Base-by-base conservation (phyloP, 2,329 filamentous ascomycete genomes). In the Coniochaeta pulveracea region DNA sequence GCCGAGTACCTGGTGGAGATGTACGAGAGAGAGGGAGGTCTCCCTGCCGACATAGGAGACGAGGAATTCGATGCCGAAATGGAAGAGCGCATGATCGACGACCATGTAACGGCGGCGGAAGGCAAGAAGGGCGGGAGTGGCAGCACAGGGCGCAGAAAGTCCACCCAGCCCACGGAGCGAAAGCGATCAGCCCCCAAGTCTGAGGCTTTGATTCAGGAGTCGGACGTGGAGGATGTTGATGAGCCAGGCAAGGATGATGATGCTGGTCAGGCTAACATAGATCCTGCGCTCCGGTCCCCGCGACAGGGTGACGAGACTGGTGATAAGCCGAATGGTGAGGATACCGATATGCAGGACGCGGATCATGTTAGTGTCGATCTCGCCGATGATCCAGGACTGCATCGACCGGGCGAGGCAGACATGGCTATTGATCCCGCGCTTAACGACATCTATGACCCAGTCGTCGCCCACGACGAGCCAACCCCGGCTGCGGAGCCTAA, bases 1-100 rank as follows among this genome's bases (percentile, higher is more conserved):
- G 45, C 46, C 7, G 30, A 36, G 23, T 35, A 43, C 15, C 30
- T 49, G 6, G 39, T 36, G 29, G 33, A 44, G 4, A 43, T 43
- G 40, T 46, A 42, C 19, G 40, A 47, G 26, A 33, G n/a, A 3
- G 44, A 47, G 14, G 44, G 38, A 22, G 28, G 28, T 19, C 19
- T 19, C 28, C 22, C 22, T 31, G 18, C 19, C 16, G n/a, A 22
- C 6, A 36, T 28, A n/a, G 34, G 19, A 9, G 37, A 36, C 10
- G 35, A 37, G 6, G 21, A 19, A 4, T 18, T 19, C 9, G 33
- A 34, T 10, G 22, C 29, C 4, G 37, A 35, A 3, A 23, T 26
- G 11, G 33, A 34, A 4, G 33, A 17, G 8, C 19, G 12, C 5
- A 18, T 30, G n/a, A 8, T 31, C 12, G 15, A 34, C 19, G 21